These are phyloP conservation scores for Solanum sparsipilum DNA, from an alignment of 257 asterid species.

Conservation along the genomic window DNA sequence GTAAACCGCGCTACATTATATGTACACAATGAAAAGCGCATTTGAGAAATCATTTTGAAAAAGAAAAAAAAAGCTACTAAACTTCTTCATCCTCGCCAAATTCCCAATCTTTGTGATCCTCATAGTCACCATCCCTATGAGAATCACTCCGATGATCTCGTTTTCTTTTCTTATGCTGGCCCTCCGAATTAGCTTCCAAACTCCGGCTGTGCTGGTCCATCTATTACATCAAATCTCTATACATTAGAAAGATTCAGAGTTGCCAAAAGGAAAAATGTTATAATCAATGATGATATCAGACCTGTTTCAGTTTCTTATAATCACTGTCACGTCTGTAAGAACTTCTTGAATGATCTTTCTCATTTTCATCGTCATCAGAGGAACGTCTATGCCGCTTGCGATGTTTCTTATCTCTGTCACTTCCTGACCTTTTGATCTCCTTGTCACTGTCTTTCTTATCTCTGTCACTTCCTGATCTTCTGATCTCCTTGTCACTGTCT, in stretches of 20 bases:
- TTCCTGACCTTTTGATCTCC: constrained; percentile 42
- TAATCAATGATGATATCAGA: background rate
- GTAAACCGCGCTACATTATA: background rate
- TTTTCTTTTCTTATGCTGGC: constrained; percentile 46
- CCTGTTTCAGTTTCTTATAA: constrained; percentile 54
- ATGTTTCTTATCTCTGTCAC: constrained; percentile 52
- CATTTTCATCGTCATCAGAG: constrained; percentile 37
- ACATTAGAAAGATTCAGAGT: background rate
- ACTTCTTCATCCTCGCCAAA: constrained; percentile 45
- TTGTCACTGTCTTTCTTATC: constrained; percentile 36
- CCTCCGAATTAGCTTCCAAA: constrained; percentile 33
- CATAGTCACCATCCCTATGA: constrained; percentile 14
- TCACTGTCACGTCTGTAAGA: constrained; percentile 42
- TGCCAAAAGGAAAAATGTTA: background rate
- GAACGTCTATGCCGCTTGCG: constrained; percentile 34
- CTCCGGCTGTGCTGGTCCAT: constrained; percentile 25
- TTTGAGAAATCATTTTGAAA: background rate
- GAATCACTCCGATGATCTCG: constrained; percentile 29
- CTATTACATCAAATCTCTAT: constrained; percentile 9
- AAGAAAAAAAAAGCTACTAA: constrained; percentile 3
- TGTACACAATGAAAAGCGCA: background rate
- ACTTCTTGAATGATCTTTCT: constrained; percentile 41
- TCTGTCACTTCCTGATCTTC: constrained; percentile 51
- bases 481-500: constrained; percentile 37
- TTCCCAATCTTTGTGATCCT: constrained; percentile 17